Conservation (phyloP, 2,329 filamentous ascomycete genomes). For the Aureobasidium sp. region DNA sequence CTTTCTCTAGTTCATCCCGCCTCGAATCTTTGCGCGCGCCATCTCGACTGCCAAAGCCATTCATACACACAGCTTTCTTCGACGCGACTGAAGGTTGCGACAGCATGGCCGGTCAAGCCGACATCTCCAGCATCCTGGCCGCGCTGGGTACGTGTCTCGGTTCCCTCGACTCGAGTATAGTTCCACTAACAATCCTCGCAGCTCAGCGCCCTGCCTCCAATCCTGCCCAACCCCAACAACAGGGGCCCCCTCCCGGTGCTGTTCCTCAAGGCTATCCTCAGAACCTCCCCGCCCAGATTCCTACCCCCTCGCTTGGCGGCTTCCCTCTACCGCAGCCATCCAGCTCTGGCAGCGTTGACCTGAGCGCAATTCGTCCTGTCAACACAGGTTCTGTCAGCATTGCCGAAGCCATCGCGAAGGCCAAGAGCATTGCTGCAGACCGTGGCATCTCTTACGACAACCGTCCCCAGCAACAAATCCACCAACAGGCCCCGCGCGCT, state of each 20-base stretch:
- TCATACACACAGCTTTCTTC: neutral
- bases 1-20: too few species aligned
- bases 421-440: slow-evolving; percentile 72
- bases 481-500: slow-evolving; percentile 28
- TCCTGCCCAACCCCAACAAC: slow-evolving; percentile 23
- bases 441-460: slow-evolving; percentile 53
- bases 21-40: neutral
- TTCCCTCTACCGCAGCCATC: slow-evolving; percentile 60
- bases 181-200: slow-evolving; percentile 21
- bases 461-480: slow-evolving; percentile 19
- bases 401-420: slow-evolving; percentile 76
- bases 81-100: neutral
- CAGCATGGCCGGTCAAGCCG: slow-evolving; percentile 41
- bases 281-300: slow-evolving; percentile 24
- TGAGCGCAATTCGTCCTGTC: slow-evolving; percentile 71
- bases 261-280: slow-evolving; percentile 42
- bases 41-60: neutral
- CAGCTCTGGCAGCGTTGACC: slow-evolving; percentile 67
- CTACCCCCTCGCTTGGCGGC: slow-evolving; percentile 33
- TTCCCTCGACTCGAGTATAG: neutral
- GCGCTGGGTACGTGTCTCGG: slow-evolving; percentile 37
- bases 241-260: slow-evolving; percentile 29
- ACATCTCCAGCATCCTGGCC: slow-evolving; percentile 47
- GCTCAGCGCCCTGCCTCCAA: slow-evolving; percentile 45
- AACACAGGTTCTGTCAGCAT: slow-evolving; percentile 78